A percentile compares a stretch with the other conserved stretches of the same genome.
phyloP scores from a whole-genome alignment of 202 grass and related monocot genomes.

The Carex arenaria region DNA sequence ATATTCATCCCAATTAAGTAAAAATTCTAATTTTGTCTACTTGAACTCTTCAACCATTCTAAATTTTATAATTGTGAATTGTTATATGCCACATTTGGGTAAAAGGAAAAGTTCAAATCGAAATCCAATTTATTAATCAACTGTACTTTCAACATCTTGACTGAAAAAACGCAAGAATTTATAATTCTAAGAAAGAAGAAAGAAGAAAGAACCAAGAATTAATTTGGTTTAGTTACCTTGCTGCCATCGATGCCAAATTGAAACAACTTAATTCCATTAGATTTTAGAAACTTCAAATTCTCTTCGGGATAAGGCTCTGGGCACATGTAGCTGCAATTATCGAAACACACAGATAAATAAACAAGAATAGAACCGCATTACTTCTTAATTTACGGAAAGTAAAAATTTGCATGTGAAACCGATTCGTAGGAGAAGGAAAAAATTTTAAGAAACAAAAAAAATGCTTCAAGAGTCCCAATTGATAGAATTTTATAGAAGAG shows the following conservation, averaged over 20 bases:
- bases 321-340: conserved; percentile 38
- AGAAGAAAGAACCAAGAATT: neutral
- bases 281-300: conserved; percentile 36
- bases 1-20: neutral
- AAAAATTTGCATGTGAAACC: neutral
- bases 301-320: conserved; percentile 39
- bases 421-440: neutral
- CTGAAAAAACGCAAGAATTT: neutral
- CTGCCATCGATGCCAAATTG: conserved; percentile 56
- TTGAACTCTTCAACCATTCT: neutral
- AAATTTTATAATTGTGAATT: neutral
- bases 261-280: conserved; percentile 39
- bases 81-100: neutral
- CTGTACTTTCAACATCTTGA: conserved; percentile 11
- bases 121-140: neutral
- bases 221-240: conserved; percentile 23
- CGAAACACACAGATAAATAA: neutral
- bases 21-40: neutral
- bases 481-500: neutral
- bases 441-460: neutral
- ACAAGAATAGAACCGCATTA: neutral
- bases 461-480: neutral
- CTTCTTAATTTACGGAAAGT: neutral
- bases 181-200: neutral
- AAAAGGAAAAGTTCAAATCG: neutral